These are phyloP conservation scores for Cladosporium colombiae DNA, from an alignment of 2,329 filamentous ascomycete species.

Conservation along the genomic window DNA sequence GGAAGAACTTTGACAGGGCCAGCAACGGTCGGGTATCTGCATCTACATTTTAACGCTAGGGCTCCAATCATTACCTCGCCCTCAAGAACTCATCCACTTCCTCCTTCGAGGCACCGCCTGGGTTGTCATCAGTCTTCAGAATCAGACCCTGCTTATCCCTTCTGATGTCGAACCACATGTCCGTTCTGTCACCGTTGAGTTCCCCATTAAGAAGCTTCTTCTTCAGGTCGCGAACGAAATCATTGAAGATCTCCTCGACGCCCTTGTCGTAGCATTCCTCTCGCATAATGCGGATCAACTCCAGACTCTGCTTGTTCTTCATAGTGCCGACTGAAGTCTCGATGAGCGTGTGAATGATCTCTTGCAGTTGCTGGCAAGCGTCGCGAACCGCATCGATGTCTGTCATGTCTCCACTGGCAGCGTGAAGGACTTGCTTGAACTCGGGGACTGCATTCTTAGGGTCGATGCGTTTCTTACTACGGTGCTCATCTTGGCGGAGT, in stretches of 20 bases:
- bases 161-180: conserved; percentile 75
- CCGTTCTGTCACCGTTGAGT: conserved; percentile 73
- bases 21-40: background rate
- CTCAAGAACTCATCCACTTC: conserved; percentile 3
- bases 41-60: background rate
- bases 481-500: conserved; percentile 56
- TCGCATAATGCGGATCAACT: conserved; percentile 75
- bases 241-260: conserved; percentile 74
- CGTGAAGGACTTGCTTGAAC: conserved; percentile 75
- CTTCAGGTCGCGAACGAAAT: conserved; percentile 71
- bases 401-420: conserved; percentile 50
- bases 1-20: background rate
- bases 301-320: conserved; percentile 72
- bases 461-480: conserved; percentile 57
- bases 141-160: background rate
- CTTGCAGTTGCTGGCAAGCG: conserved; percentile 72
- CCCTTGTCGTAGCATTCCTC: conserved; percentile 75
- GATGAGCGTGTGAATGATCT: conserved; percentile 69
- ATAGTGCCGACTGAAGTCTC: conserved; percentile 72
- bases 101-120: conserved; percentile 9
- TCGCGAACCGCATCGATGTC: conserved; percentile 64
- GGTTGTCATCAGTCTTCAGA: background rate
- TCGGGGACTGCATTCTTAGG: conserved; percentile 80
- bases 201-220: conserved; percentile 66
- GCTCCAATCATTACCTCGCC: conserved; percentile 21